A percentile compares a stretch with the other conserved stretches of the same genome.
These are phyloP conservation scores for Calonectria honghensis DNA, from an alignment of 2,329 filamentous ascomycete genomes.

Conservation along the genomic window DNA sequence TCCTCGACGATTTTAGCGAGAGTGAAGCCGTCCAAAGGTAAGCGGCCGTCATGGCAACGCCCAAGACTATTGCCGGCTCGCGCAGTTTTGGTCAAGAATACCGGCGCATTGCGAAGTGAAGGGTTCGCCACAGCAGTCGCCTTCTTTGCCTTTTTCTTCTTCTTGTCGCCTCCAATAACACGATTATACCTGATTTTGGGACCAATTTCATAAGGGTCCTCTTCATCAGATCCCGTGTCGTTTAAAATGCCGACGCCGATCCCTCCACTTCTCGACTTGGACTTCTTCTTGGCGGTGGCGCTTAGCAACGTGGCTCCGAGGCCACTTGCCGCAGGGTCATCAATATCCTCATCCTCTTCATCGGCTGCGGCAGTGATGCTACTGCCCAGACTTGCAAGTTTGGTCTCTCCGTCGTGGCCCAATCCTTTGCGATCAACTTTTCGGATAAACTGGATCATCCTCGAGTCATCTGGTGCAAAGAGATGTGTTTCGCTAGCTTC, in stretches of 20 bases:
- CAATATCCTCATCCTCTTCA: constrained; percentile 67
- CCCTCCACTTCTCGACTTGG: constrained; percentile 73
- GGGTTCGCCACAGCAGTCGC: constrained; percentile 75
- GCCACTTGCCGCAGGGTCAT: constrained; percentile 57
- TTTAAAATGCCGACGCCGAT: constrained; percentile 94
- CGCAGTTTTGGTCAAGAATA: constrained; percentile 81
- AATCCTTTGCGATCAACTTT: constrained; percentile 84
- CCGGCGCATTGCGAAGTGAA: constrained; percentile 78
- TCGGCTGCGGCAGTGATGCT: constrained; percentile 47
- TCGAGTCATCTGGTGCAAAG: constrained; percentile 89
- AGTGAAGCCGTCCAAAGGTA: constrained; percentile 87
- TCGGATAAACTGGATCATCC: constrained; percentile 78
- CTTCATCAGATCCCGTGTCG: constrained; percentile 95
- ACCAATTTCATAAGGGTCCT: constrained; percentile 94
- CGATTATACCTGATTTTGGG: constrained; percentile 92
- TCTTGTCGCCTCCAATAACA: constrained; percentile 87
- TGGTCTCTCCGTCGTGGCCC: constrained; percentile 77
- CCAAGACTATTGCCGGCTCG: constrained; percentile 60
- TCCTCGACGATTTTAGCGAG: constrained; percentile 74
- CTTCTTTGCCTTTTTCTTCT: constrained; percentile 81
- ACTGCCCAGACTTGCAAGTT: constrained; percentile 64
- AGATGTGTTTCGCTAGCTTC: constrained; percentile 75
- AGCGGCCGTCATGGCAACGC: constrained; percentile 88
- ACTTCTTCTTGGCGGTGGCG: constrained; percentile 68
- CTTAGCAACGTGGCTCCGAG: constrained; percentile 45